phyloP scores from a whole-genome alignment of 768 basidiomycete genomes.

The Suillus fuscotomentosus region DNA sequence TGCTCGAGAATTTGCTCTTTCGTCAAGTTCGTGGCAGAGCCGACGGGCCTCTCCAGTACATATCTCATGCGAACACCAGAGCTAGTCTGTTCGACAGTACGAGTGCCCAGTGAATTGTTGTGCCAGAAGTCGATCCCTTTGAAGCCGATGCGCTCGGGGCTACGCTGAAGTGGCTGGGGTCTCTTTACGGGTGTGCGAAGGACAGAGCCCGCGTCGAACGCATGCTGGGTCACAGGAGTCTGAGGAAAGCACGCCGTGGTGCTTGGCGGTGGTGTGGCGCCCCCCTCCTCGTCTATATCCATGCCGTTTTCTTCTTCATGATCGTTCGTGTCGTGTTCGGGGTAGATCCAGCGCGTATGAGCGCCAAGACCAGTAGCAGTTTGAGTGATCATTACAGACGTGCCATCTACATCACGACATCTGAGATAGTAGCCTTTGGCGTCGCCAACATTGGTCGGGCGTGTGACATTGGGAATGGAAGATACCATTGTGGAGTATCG shows the following conservation, averaged over 20 bases:
- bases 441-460: not conserved
- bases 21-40: constrained; percentile 17
- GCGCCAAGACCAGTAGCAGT: constrained; percentile 13
- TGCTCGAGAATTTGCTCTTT: constrained; percentile 7
- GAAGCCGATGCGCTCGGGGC: constrained; percentile 29
- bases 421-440: constrained; percentile 2
- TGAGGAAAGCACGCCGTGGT: constrained; percentile 10
- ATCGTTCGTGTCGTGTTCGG: constrained; percentile 7
- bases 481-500: constrained; percentile 1
- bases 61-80: constrained; percentile 11
- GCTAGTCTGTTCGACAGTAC: constrained; percentile 7
- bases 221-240: constrained; percentile 18
- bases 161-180: constrained; percentile 24
- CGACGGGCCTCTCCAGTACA: constrained; percentile 21
- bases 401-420: constrained; percentile 14
- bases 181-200: constrained; percentile 29
- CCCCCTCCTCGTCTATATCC: constrained; percentile 12
- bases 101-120: constrained; percentile 10
- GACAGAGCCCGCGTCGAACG: constrained; percentile 31
- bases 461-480: constrained; percentile 10
- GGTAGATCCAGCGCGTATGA: constrained; percentile 12
- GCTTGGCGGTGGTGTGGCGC: constrained; percentile 12
- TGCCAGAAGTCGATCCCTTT: constrained; percentile 23
- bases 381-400: constrained; percentile 8
- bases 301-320: constrained; percentile 10